A percentile compares a stretch with the other conserved stretches of the same genome.
phyloP scores from a whole-genome alignment of 2,329 filamentous ascomycete genomes.

The Decorospora gaudefroyi region DNA sequence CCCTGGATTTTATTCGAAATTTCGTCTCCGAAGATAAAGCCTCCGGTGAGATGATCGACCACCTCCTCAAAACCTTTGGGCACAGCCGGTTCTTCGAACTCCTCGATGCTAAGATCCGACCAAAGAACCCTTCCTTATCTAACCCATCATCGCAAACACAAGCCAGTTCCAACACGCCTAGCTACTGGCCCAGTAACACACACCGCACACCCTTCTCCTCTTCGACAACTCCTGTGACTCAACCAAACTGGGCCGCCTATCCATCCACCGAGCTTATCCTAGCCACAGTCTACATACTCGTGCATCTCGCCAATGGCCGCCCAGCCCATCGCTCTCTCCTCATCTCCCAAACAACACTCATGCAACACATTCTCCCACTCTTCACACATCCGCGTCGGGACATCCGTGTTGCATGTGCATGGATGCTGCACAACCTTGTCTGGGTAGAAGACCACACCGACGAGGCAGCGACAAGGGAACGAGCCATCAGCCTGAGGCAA shows the following conservation, averaged over 20 bases:
- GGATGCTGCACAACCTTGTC: constrained; percentile 83
- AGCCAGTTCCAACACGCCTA: constrained; percentile 21
- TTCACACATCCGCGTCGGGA: constrained; percentile 73
- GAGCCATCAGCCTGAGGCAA: constrained; percentile 70
- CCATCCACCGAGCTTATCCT: constrained; percentile 67
- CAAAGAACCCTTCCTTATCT: constrained; percentile 40
- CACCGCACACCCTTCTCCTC: constrained; percentile 57
- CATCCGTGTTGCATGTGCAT: constrained; percentile 78
- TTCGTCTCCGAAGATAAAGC: constrained; percentile 69
- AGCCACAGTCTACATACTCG: constrained; percentile 78
- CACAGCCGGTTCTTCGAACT: constrained; percentile 80
- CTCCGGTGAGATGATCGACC: constrained; percentile 76
- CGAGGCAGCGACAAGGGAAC: constrained; percentile 64
- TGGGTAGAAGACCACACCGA: constrained; percentile 78
- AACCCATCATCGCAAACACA: constrained; percentile 13
- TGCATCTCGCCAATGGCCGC: constrained; percentile 83
- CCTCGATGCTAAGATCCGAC: constrained; percentile 74
- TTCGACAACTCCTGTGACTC: constrained; percentile 46
- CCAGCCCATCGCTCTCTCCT: constrained; percentile 71
- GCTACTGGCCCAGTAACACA: constrained; percentile 64
- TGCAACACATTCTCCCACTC: constrained; percentile 73
- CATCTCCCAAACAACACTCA: constrained; percentile 72
- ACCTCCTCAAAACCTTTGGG: constrained; percentile 75
- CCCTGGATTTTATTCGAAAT: constrained; percentile 86
- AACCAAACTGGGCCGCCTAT: constrained; percentile 43